Evolutionary conservation across 345 rosid species (phyloP).

Genomic region (Pistacia integerrima): DNA sequence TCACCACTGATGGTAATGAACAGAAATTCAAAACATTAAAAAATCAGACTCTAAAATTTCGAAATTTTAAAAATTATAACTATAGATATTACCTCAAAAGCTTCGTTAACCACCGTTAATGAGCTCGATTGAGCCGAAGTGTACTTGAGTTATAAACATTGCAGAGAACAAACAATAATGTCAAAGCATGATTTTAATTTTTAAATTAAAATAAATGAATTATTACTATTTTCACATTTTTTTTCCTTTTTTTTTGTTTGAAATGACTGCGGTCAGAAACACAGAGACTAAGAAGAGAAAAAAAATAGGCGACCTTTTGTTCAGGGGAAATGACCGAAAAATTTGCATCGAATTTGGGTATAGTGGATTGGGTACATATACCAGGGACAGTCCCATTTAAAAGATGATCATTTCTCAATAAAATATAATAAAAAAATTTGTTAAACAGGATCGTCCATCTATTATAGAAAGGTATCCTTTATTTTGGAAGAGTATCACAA

Average conservation of each 20-base stretch:
- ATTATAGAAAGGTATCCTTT: too few species aligned
- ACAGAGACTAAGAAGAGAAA: conserved; percentile 6
- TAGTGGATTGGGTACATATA: too few species aligned
- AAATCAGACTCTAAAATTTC: background rate
- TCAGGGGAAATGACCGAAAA: background rate
- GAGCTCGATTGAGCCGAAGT: conserved; percentile 22
- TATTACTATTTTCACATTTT: background rate
- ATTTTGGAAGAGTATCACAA: too few species aligned
- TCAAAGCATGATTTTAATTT: conserved; percentile 9
- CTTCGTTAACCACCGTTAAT: conserved; percentile 27
- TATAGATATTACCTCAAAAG: conserved; percentile 19
- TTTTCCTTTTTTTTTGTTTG: background rate
- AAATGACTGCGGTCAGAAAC: conserved; percentile 25
- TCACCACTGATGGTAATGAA: conserved; percentile 3
- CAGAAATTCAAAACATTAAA: background rate
- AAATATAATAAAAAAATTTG: too few species aligned
- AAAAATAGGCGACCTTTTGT: conserved; percentile 28
- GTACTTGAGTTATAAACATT: conserved; percentile 14
- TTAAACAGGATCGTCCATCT: too few species aligned
- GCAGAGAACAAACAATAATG: conserved; percentile 12
- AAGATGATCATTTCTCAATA: accelerated
- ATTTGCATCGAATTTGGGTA: too few species aligned
- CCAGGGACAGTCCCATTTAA: too few species aligned
- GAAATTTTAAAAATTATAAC: conserved; percentile 20
- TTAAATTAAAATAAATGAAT: background rate